Evolutionary conservation across 2,329 filamentous ascomycete species (phyloP), one percentile per base, ranked within the genome.

Genomic region (Penicillium olsonii): DNA sequence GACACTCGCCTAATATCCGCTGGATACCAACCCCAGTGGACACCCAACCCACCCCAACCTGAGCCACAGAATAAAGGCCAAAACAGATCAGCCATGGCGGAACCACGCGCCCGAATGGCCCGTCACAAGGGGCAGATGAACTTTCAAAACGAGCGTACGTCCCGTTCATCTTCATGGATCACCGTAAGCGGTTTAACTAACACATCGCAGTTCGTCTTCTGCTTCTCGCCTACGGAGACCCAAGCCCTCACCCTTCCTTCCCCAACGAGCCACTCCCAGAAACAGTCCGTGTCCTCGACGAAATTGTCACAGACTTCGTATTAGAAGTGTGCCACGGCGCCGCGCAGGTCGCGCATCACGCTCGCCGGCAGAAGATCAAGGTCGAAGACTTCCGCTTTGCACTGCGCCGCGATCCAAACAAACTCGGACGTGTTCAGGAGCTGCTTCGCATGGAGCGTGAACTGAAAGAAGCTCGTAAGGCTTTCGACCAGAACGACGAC

Each of bases 361-460:
- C 88, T 2, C 87, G 91, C 0, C 88, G 94, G 2, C 90, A 95
- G 64, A 99, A 99, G 75, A 91, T 99, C 74, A 99, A 99, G 71
- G 89, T 95, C 64, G 92, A 96, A 65, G 94, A 99, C 72, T 96
- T 99, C 75, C 91, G 95, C 66, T 99, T 95, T 72, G 90, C 91
- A 33, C 83, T 97, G 60, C 84, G 94, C 26, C 84, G 88, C 56
- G 95, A 97, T 65, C 86, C 88, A 8, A 78, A 83, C 51, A 95
- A 95, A 68, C 78, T 97, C 37, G 94, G 94, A 41, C 85, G 92
- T 64, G 91, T 97, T 46, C 85, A 90, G 68, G 91, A 96, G 75
- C 84, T 95, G 65, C 82, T 96, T 59, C 87, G 90, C 71, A 92
- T 92, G 78, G 90, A 95, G 61, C 86, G 86, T 67, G 85, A 91